These are phyloP conservation scores for Talaromyces trachyspermus DNA, from an alignment of 495 filamentous ascomycete species.

Conservation along the genomic window DNA sequence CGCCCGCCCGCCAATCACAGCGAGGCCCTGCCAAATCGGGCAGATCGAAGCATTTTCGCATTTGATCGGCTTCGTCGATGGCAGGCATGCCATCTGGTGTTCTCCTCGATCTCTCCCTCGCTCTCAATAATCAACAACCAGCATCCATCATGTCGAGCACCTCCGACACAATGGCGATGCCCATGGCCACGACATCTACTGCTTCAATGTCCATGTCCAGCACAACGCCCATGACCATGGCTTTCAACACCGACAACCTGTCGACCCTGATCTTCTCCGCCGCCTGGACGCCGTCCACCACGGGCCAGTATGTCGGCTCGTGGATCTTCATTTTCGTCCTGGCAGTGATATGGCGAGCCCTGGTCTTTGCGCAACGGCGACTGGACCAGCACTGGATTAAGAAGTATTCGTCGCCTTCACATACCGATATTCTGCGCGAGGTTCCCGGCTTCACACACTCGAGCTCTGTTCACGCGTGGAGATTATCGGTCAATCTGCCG, in stretches of 20 bases:
- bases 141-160: too few species aligned
- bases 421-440: too few species aligned
- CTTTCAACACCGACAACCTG: conserved; percentile 53
- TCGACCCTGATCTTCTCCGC: conserved; percentile 65
- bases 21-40: too few species aligned
- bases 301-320: conserved; percentile 68
- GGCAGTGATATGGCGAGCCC: conserved; percentile 55
- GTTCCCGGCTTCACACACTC: neutral
- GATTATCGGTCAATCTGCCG: conserved; percentile 68
- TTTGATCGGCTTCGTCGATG: too few species aligned
- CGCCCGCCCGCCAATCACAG: too few species aligned
- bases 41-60: too few species aligned
- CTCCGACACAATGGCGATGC: neutral
- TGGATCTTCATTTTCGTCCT: conserved; percentile 83
- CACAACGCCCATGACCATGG: too few species aligned
- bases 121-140: too few species aligned
- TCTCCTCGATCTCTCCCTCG: too few species aligned
- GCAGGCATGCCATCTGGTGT: too few species aligned
- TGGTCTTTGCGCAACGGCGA: conserved; percentile 56
- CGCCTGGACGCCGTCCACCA: conserved; percentile 60
- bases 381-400: conserved; percentile 49
- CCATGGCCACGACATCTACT: neutral
- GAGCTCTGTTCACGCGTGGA: conserved; percentile 36
- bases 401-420: neutral
- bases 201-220: conserved; percentile 23